A percentile compares a stretch with the other conserved stretches of the same genome.
phyloP scores from a whole-genome alignment of 2,329 filamentous ascomycete genomes.

The Orbilia oligospora region DNA sequence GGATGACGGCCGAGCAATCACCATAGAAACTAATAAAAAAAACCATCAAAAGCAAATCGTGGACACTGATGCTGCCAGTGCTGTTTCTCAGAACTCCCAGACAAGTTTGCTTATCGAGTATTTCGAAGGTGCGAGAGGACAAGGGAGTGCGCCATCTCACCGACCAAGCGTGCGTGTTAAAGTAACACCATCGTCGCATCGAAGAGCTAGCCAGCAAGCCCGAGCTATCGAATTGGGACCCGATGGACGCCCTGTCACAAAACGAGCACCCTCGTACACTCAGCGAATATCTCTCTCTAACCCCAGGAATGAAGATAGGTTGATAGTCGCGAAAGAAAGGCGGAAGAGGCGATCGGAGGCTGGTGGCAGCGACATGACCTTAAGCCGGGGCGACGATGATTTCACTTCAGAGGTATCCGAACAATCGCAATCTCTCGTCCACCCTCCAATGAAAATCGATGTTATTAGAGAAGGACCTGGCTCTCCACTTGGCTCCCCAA shows the following conservation, averaged over 20 bases:
- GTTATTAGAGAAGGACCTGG: conserved; percentile 54
- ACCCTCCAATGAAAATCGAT: conserved; percentile 57
- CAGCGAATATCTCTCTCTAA: conserved; percentile 63
- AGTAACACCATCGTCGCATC: conserved; percentile 80
- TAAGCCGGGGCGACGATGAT: conserved; percentile 69
- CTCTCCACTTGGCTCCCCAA: conserved; percentile 39
- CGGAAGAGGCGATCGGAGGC: conserved; percentile 71
- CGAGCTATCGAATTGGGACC: conserved; percentile 62
- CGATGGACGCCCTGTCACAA: conserved; percentile 52
- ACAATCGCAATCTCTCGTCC: conserved; percentile 55
- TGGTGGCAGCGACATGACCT: conserved; percentile 35
- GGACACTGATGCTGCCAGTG: conserved; percentile 69
- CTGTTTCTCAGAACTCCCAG: conserved; percentile 77
- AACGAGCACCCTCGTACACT: conserved; percentile 62
- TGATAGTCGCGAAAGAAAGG: conserved; percentile 67
- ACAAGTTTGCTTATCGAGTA: conserved; percentile 95
- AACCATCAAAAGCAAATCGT: conserved; percentile 73
- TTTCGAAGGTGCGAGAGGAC: conserved; percentile 84
- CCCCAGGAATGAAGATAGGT: conserved; percentile 62
- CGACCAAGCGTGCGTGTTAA: conserved; percentile 85
- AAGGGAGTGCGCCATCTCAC: conserved; percentile 73
- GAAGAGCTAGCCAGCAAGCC: conserved; percentile 64
- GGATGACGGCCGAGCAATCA: conserved; percentile 90
- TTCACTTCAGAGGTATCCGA: conserved; percentile 70
- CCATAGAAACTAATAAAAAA: conserved; percentile 83